Conservation (phyloP, 495 filamentous ascomycete genomes). For the Hyphodiscus hymeniophilus region DNA sequence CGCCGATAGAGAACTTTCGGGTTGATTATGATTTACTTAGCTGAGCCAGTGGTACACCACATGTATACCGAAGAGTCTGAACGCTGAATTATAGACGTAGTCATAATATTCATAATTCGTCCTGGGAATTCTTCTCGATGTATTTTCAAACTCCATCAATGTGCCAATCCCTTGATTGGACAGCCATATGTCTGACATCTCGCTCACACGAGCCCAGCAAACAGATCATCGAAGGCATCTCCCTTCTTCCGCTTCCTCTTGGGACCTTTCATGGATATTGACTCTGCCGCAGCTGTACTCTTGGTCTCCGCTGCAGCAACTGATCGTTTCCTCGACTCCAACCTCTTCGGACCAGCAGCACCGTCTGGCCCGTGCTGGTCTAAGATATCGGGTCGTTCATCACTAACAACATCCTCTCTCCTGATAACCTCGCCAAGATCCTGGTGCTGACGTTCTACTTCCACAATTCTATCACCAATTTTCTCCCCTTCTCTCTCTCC, state of each 20-base stretch:
- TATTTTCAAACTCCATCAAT: no score
- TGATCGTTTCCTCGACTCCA: conserved; percentile 4
- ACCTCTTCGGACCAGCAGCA: background rate
- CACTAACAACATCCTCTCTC: background rate
- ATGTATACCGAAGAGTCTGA: no score
- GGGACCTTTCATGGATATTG: conserved; percentile 12
- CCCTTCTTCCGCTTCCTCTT: conserved; percentile 41
- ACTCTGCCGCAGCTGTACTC: background rate
- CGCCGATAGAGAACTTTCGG: no score
- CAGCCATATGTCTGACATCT: no score
- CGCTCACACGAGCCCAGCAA: conserved; percentile 41
- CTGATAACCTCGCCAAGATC: conserved; percentile 2
- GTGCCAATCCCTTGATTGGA: no score
- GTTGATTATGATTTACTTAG: no score
- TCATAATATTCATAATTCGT: no score
- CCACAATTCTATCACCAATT: background rate
- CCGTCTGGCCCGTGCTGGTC: background rate
- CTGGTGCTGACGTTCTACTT: background rate
- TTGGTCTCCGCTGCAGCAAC: background rate
- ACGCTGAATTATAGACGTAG: no score
- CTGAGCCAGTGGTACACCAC: no score
- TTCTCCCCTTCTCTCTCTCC: background rate
- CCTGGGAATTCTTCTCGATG: no score
- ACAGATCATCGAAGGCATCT: conserved; percentile 58
- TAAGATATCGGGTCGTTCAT: background rate